phyloP scores from a whole-genome alignment of 2,329 filamentous ascomycete species.

The Arthrobotrys entomopaga region DNA sequence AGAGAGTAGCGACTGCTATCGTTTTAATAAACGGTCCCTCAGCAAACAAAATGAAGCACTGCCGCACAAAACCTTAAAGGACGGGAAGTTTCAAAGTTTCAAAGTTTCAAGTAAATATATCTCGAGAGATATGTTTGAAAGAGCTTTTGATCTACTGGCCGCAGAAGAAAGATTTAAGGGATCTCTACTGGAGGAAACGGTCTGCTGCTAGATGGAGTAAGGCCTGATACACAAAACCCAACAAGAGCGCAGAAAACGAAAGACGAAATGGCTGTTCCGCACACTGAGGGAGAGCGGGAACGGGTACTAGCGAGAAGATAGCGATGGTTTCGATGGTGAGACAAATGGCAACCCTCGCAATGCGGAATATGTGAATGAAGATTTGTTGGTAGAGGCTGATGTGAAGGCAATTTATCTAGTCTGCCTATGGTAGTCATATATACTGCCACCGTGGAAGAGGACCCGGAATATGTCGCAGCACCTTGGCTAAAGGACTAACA shows the following conservation, averaged over 20 bases:
- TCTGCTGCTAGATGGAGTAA: conserved; percentile 16
- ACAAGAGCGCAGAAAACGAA: conserved; percentile 26
- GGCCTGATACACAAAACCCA: conserved; percentile 8
- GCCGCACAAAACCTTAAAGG: conserved; percentile 25
- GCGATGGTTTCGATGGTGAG: conserved; percentile 39
- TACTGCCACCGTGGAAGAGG: conserved; percentile 8
- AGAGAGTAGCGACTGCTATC: conserved; percentile 17
- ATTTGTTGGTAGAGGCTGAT: conserved; percentile 39
- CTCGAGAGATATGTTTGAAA: conserved; percentile 9
- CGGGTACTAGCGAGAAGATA: conserved; percentile 51
- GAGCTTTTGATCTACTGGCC: conserved; percentile 28
- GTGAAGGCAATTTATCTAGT: conserved; percentile 54
- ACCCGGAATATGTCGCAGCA: conserved; percentile 20
- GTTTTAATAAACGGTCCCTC: conserved; percentile 10
- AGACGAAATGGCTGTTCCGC: conserved; percentile 36
- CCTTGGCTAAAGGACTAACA: conserved; percentile 21
- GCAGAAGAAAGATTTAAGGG: conserved; percentile 38
- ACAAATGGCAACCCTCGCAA: conserved; percentile 53
- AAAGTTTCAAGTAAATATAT: conserved; percentile 9
- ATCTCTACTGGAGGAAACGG: conserved; percentile 16
- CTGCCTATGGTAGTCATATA: conserved; percentile 36
- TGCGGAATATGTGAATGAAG: conserved; percentile 45
- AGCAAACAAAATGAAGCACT: conserved; percentile 37
- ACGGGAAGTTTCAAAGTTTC: conserved; percentile 3
- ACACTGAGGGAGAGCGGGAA: conserved; percentile 48